phyloP scores from a whole-genome alignment of 23 red algal species.

The Gracilariopsis chorda region DNA sequence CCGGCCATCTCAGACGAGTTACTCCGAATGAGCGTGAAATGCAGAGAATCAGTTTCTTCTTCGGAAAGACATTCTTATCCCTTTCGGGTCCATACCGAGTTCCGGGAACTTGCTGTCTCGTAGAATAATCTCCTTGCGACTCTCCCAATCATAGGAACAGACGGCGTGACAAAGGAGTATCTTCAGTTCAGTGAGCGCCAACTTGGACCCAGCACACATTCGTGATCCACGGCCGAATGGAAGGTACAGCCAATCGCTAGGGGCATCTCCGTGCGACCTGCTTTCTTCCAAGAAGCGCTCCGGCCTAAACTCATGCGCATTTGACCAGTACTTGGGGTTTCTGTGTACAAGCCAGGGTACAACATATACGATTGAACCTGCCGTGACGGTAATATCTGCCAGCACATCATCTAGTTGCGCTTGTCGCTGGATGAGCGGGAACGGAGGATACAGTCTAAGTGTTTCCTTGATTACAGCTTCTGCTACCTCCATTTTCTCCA shows the following conservation, averaged over 20 bases:
- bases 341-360: conserved; percentile 96
- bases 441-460: conserved; percentile 91
- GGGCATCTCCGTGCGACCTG: conserved; percentile 72
- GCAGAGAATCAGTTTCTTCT: not conserved
- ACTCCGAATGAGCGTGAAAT: too few species aligned
- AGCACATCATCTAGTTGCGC: conserved; percentile 63
- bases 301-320: conserved; percentile 85
- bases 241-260: conserved; percentile 80
- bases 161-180: conserved; percentile 53
- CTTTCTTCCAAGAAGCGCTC: conserved; percentile 53
- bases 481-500: conserved; percentile 46
- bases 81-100: conserved; percentile 51
- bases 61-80: conserved; percentile 31
- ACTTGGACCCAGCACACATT: conserved; percentile 88
- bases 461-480: conserved; percentile 85
- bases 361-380: conserved; percentile 68
- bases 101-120: conserved; percentile 44
- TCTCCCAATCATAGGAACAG: conserved; percentile 44
- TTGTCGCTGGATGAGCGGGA: conserved; percentile 86
- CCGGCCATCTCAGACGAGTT: too few species aligned
- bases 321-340: conserved; percentile 69
- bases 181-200: conserved; percentile 94
- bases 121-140: not conserved
- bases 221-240: conserved; percentile 89
- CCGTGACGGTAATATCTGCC: conserved; percentile 60